Base-by-base conservation (phyloP, 495 filamentous ascomycete species). In the Hypoxylon cercidicola region DNA sequence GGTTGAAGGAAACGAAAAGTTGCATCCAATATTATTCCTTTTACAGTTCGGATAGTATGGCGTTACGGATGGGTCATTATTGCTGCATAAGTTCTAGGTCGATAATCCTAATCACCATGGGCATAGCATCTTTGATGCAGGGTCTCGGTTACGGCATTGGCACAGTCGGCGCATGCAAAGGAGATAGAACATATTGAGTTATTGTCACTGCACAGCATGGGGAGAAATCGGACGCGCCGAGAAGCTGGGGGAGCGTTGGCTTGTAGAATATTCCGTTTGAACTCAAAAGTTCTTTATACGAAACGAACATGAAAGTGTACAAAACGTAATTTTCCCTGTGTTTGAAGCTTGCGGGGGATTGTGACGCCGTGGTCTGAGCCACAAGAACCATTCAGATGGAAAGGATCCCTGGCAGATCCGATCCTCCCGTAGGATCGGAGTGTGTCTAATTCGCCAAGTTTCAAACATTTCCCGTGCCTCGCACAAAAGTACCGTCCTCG, bases 1-100 rank as follows among this genome's bases (percentile, higher is more conserved):
- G 25, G 23, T 44, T 45, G n/a, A 25, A 45, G 25, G 7, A n/a
- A 21, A 19, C n/a, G 34, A 56, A 18, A 64, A 61, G 25, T 48
- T 58, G 35, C 47, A 59, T 49, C n/a, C 51, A 46, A 45, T 48
- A 25, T 41, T 55, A 43, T 28, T 39, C 20, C n/a, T 20, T 41
- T 53, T 55, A 7, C 43, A 37, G 23, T 57, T 54, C 18, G 13
- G 43, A 9, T 20, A 69, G 60, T 65, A 61, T 43, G 66, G 66
- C 61, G 66, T 69, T 65, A 56, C 51, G 66, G 66, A 23, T 28
- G 19, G 23, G 50, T 28, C 0, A 19, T 43, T 10, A 54, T 44
- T 39, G 43, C 16, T 20, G 34, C 43, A 21, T 23, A 18, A 51
- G 19, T 44, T n/a, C 13, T 46, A 21, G 41, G 48, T 57, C 20